Conservation (phyloP, 768 basidiomycete genomes). For the Tricholoma saponaceum region DNA sequence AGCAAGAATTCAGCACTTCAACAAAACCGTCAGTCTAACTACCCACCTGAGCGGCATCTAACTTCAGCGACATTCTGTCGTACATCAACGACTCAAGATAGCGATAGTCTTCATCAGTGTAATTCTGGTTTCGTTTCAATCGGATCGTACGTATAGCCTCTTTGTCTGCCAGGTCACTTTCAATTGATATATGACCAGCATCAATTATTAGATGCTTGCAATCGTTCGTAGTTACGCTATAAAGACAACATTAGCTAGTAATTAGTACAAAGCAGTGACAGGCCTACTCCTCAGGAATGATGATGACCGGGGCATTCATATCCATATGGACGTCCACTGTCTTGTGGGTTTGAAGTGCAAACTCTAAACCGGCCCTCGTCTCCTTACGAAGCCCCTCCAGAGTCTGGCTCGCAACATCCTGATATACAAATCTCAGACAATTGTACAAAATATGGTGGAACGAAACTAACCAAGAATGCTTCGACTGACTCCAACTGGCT, state of each 20-base stretch:
- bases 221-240: slow-evolving; percentile 67
- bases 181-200: slow-evolving; percentile 93
- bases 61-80: slow-evolving; percentile 77
- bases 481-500: slow-evolving; percentile 95
- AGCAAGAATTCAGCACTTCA: slow-evolving; percentile 33
- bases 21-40: not conserved
- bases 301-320: slow-evolving; percentile 94
- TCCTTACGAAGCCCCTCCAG: slow-evolving; percentile 92
- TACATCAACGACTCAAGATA: slow-evolving; percentile 93
- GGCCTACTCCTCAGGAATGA: slow-evolving; percentile 87
- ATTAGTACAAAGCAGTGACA: not conserved
- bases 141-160: slow-evolving; percentile 72
- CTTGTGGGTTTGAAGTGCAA: slow-evolving; percentile 90
- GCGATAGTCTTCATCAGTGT: slow-evolving; percentile 82
- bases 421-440: not conserved
- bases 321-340: slow-evolving; percentile 96
- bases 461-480: slow-evolving; percentile 69
- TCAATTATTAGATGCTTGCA: slow-evolving; percentile 91
- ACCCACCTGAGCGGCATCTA: slow-evolving; percentile 86
- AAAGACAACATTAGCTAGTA: slow-evolving; percentile 7
- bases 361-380: slow-evolving; percentile 90
- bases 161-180: slow-evolving; percentile 87
- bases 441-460: not conserved
- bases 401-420: slow-evolving; percentile 91
- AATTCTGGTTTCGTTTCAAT: slow-evolving; percentile 78